Conservation (phyloP, 352 stramenopile species). For the Globisporangium solare region DNA sequence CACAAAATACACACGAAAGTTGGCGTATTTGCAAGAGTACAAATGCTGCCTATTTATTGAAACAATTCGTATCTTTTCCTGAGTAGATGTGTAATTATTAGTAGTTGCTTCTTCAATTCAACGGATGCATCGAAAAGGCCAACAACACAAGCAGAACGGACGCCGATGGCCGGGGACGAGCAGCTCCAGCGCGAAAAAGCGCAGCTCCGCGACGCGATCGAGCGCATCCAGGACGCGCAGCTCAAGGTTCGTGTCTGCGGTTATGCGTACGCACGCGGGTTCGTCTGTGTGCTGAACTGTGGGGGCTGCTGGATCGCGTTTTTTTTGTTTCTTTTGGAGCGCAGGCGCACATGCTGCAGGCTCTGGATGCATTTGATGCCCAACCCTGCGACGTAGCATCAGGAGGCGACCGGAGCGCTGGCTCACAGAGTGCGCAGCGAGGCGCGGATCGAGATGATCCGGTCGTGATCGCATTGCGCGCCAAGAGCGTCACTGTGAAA, state of each 20-base stretch:
- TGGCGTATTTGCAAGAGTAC: too few relatives aligned
- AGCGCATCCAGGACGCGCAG: slow-evolving; percentile 18
- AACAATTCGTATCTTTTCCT: too few relatives aligned
- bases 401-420: background rate
- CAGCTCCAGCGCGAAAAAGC: slow-evolving; percentile 21
- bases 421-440: slow-evolving; percentile 8
- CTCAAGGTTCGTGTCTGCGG: slow-evolving; percentile 26
- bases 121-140: background rate
- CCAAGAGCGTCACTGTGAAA: slow-evolving; percentile 41
- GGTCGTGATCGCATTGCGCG: slow-evolving; percentile 34
- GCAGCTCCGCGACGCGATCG: slow-evolving; percentile 34
- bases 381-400: slow-evolving; percentile 3
- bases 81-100: too few relatives aligned
- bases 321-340: background rate
- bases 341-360: slow-evolving; percentile 69
- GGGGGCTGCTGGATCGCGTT: background rate
- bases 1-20: too few relatives aligned
- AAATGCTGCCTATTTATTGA: too few relatives aligned
- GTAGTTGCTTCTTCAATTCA: too few relatives aligned
- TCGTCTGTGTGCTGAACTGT: background rate
- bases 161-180: background rate
- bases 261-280: too few relatives aligned
- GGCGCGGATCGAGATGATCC: slow-evolving; percentile 36
- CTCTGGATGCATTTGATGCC: slow-evolving; percentile 43
- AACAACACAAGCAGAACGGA: background rate